Percentiles rank a stretch among this genome's conserved stretches.
Evolutionary conservation across 2,329 filamentous ascomycete species (phyloP).

Genomic region (Myriangium duriaei): DNA sequence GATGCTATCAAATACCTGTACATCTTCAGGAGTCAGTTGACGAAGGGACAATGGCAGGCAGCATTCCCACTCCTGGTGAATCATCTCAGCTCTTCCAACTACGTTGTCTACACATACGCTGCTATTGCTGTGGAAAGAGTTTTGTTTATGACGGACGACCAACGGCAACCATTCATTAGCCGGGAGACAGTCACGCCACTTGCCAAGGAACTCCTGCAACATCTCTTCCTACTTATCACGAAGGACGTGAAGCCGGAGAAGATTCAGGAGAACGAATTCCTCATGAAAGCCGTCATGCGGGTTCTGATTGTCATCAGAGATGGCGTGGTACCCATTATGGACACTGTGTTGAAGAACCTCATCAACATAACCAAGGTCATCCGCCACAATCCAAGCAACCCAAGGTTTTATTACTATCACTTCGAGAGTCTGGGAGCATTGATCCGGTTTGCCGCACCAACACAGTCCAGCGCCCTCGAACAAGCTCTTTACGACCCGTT

Average conservation of each 20-base stretch:
- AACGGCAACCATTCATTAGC: conserved; percentile 66
- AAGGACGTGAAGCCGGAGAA: conserved; percentile 76
- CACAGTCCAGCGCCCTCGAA: conserved; percentile 62
- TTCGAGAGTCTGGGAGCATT: conserved; percentile 90
- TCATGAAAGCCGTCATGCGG: conserved; percentile 98
- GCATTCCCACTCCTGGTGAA: conserved; percentile 84
- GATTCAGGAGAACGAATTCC: conserved; percentile 95
- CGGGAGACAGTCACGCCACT: conserved; percentile 67
- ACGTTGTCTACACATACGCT: conserved; percentile 95
- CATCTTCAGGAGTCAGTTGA: conserved; percentile 89
- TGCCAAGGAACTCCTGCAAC: conserved; percentile 73
- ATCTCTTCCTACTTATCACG: conserved; percentile 84
- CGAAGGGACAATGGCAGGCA: conserved; percentile 79
- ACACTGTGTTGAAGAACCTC: conserved; percentile 70
- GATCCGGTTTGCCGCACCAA: conserved; percentile 60
- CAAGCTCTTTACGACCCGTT: conserved; percentile 73
- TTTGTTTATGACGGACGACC: conserved; percentile 66
- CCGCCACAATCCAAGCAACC: conserved; percentile 90
- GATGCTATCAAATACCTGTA: conserved; percentile 98
- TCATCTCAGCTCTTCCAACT: conserved; percentile 79
- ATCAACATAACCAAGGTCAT: conserved; percentile 86
- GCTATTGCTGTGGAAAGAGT: conserved; percentile 93
- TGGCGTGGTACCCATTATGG: conserved; percentile 58
- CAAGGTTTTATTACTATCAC: conserved; percentile 95
- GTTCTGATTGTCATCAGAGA: conserved; percentile 91